Conservation (phyloP, 495 filamentous ascomycete species). For the Haplographium delicatum region DNA sequence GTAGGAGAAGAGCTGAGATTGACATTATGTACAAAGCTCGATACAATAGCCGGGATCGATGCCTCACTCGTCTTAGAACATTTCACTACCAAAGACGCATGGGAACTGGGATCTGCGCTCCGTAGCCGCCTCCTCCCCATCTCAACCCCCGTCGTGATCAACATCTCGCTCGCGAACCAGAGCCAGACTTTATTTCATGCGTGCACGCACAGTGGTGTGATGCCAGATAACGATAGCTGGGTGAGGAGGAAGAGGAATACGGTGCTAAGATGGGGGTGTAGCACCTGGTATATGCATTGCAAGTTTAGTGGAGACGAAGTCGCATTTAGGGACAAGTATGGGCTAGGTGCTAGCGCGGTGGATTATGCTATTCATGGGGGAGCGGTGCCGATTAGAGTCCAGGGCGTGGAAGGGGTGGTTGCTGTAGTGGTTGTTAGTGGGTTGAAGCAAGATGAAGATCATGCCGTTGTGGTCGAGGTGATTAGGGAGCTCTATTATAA, state of each 20-base stretch:
- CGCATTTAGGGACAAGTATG: slow-evolving; percentile 53
- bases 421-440: slow-evolving; percentile 72
- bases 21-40: slow-evolving; percentile 31
- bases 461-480: slow-evolving; percentile 65
- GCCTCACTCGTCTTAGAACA: slow-evolving; percentile 47
- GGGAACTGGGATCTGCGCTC: slow-evolving; percentile 58
- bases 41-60: slow-evolving; percentile 46
- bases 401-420: slow-evolving; percentile 64
- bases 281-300: slow-evolving; percentile 60
- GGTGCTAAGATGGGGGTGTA: slow-evolving; percentile 63
- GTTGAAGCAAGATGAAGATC: slow-evolving; percentile 72
- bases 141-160: slow-evolving; percentile 55
- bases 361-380: slow-evolving; percentile 74
- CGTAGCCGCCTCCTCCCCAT: slow-evolving; percentile 55
- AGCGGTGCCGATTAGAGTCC: slow-evolving; percentile 63
- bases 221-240: slow-evolving; percentile 55
- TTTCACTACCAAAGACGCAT: slow-evolving; percentile 65
- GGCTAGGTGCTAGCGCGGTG: slow-evolving; percentile 45
- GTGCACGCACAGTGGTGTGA: slow-evolving; percentile 41
- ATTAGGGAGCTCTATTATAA: slow-evolving; percentile 44
- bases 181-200: slow-evolving; percentile 58
- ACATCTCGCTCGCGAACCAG: slow-evolving; percentile 54
- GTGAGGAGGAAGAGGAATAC: slow-evolving; percentile 57
- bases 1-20: neutral
- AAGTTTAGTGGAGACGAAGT: slow-evolving; percentile 54